Percentiles rank a stretch among this genome's conserved stretches.
These are phyloP conservation scores for Geranium rotundifolium DNA, from an alignment of 345 rosid species.

Conservation along the genomic window DNA sequence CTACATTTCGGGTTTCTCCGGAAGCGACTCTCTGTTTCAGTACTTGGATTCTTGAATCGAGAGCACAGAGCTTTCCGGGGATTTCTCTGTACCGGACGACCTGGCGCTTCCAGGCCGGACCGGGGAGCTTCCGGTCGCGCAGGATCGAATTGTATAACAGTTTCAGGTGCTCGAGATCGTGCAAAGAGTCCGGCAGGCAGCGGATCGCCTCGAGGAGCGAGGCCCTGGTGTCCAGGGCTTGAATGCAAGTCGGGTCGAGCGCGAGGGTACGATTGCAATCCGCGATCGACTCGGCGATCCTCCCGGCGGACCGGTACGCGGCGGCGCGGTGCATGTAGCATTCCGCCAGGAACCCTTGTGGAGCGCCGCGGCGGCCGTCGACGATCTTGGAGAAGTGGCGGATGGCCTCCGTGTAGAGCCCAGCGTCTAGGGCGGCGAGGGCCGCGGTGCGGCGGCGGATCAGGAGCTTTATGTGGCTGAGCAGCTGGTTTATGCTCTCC, in stretches of 20 bases:
- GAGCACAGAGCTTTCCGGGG: slow-evolving; percentile 64
- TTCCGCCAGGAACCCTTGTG: slow-evolving; percentile 83
- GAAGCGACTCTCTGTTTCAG: slow-evolving; percentile 68
- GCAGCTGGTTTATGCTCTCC: slow-evolving; percentile 52
- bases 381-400: slow-evolving; percentile 89
- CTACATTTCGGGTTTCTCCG: slow-evolving; percentile 69
- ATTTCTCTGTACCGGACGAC: slow-evolving; percentile 73
- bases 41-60: slow-evolving; percentile 50
- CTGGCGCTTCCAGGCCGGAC: slow-evolving; percentile 92
- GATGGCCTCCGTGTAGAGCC: slow-evolving; percentile 66
- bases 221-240: slow-evolving; percentile 87
- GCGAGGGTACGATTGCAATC: slow-evolving; percentile 89
- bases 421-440: slow-evolving; percentile 77
- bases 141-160: slow-evolving; percentile 74
- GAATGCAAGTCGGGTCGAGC: slow-evolving; percentile 70
- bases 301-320: slow-evolving; percentile 60
- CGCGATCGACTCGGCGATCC: slow-evolving; percentile 75
- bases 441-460: slow-evolving; percentile 85
- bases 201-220: slow-evolving; percentile 64
- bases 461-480: slow-evolving; percentile 73
- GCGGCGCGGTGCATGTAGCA: slow-evolving; percentile 78
- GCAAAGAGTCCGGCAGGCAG: slow-evolving; percentile 79
- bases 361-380: slow-evolving; percentile 75
- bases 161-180: slow-evolving; percentile 87
- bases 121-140: slow-evolving; percentile 81